Percentiles rank a stretch among this genome's conserved stretches.
Conservation (phyloP, 495 filamentous ascomycete genomes). For the Parathielavia appendiculata region DNA sequence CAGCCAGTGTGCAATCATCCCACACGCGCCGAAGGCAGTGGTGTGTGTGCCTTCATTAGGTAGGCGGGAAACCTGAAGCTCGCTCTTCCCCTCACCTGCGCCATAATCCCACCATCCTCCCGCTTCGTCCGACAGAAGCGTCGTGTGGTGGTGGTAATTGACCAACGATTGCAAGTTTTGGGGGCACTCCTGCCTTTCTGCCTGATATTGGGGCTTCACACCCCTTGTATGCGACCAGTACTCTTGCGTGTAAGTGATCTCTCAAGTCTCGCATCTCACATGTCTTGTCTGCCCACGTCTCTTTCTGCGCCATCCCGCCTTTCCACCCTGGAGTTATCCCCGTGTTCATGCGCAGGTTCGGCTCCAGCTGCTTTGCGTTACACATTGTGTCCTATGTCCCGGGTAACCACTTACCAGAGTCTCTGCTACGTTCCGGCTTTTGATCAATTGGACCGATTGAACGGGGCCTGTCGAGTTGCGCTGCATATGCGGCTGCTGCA, state of each 20-base stretch:
- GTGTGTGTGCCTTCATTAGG: conserved; percentile 1
- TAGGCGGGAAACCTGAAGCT: background rate
- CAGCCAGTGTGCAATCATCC: background rate
- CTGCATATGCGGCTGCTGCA: conserved; percentile 37
- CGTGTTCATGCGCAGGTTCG: background rate
- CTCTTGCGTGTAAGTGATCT: conserved; percentile 25
- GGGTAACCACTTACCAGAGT: background rate
- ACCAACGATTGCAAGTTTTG: conserved; percentile 4
- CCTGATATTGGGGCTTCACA: conserved; percentile 9
- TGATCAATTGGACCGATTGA: conserved; percentile 2
- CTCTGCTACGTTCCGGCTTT: conserved; percentile 8
- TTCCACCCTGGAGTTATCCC: background rate
- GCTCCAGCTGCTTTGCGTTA: background rate
- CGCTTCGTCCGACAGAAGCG: background rate
- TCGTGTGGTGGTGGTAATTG: conserved; percentile 11
- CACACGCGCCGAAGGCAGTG: background rate
- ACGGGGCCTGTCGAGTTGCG: conserved; percentile 19
- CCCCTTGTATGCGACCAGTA: conserved; percentile 24
- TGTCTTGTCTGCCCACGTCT: background rate
- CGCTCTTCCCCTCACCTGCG: conserved; percentile 9
- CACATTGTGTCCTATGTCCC: conserved; percentile 5
- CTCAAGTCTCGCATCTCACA: conserved; percentile 10
- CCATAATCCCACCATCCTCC: background rate
- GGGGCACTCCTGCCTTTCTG: conserved; percentile 9
- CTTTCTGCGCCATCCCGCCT: background rate